A percentile compares a stretch with the other conserved stretches of the same genome.
Evolutionary conservation across 2,329 filamentous ascomycete genomes (phyloP).

Genomic region (Ophiostoma himal-ulmi): DNA sequence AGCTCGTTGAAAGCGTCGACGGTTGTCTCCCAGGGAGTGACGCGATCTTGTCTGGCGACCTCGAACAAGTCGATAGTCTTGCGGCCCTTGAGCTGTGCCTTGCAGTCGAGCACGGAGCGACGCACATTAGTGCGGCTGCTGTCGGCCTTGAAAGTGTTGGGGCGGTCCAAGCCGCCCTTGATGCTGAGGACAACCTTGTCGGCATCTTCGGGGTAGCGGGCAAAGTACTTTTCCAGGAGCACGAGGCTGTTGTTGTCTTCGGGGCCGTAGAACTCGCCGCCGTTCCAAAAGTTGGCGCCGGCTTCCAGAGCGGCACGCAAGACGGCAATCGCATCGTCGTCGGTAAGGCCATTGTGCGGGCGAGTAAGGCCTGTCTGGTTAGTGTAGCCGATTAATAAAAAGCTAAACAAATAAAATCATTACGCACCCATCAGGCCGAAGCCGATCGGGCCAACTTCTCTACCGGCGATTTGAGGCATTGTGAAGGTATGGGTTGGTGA

Average conservation of each 20-base stretch:
- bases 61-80: constrained; percentile 56
- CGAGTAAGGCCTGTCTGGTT: constrained; percentile 36
- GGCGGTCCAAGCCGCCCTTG: constrained; percentile 46
- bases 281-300: constrained; percentile 53
- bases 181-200: constrained; percentile 56
- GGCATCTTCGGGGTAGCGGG: constrained; percentile 57
- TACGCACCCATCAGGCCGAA: constrained; percentile 31
- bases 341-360: constrained; percentile 37
- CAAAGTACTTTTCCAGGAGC: constrained; percentile 57
- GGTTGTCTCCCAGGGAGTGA: constrained; percentile 41
- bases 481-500: background rate
- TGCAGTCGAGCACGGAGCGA: constrained; percentile 52
- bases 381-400: background rate
- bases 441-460: constrained; percentile 31
- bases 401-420: no score
- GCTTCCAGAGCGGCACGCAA: constrained; percentile 48
- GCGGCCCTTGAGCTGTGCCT: constrained; percentile 46
- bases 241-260: constrained; percentile 52
- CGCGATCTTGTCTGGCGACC: constrained; percentile 51
- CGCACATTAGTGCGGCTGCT: constrained; percentile 50
- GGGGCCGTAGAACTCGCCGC: constrained; percentile 59
- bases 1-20: constrained; percentile 44
- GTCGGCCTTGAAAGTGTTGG: constrained; percentile 37
- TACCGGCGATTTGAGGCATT: constrained; percentile 32
- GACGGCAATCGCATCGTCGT: constrained; percentile 48